A percentile compares a stretch with the other conserved stretches of the same genome.
These are phyloP conservation scores for Colletotrichum zoysiae DNA, from an alignment of 2,329 filamentous ascomycete genomes.

Conservation along the genomic window DNA sequence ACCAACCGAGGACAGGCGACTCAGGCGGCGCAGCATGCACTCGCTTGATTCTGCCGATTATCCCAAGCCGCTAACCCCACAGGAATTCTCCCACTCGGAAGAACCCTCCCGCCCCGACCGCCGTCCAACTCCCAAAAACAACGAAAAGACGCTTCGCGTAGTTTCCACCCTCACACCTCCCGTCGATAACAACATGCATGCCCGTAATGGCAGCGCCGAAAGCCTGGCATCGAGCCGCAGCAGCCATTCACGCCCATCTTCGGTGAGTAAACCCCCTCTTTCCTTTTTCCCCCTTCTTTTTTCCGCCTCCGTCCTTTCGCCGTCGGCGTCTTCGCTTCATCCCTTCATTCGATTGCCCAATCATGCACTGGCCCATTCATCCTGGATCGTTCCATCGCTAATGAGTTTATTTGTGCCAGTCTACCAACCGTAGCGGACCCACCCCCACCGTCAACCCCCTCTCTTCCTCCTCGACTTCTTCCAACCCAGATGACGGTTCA, in stretches of 20 bases:
- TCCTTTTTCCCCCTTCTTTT: not conserved
- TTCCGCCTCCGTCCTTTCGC: not conserved
- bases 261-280: conserved; percentile 66
- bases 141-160: conserved; percentile 55
- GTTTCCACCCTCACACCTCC: conserved; percentile 46
- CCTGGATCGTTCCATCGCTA: conserved; percentile 58
- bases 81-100: conserved; percentile 51
- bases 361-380: conserved; percentile 49
- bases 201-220: conserved; percentile 72
- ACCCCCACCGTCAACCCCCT: conserved; percentile 66
- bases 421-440: conserved; percentile 69
- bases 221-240: conserved; percentile 72
- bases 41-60: conserved; percentile 66
- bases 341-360: conserved; percentile 56
- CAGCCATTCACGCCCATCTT: conserved; percentile 71
- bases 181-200: conserved; percentile 49
- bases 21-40: conserved; percentile 86
- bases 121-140: conserved; percentile 45
- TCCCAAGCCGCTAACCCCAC: conserved; percentile 54
- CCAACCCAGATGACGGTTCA: conserved; percentile 59
- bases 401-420: conserved; percentile 63
- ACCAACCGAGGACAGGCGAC: conserved; percentile 76
- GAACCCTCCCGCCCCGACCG: conserved; percentile 43
- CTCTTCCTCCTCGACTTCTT: conserved; percentile 64
- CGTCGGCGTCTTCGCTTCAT: conserved; percentile 16